Conservation (phyloP, 2,329 filamentous ascomycete species). For the Didymella exigua region DNA sequence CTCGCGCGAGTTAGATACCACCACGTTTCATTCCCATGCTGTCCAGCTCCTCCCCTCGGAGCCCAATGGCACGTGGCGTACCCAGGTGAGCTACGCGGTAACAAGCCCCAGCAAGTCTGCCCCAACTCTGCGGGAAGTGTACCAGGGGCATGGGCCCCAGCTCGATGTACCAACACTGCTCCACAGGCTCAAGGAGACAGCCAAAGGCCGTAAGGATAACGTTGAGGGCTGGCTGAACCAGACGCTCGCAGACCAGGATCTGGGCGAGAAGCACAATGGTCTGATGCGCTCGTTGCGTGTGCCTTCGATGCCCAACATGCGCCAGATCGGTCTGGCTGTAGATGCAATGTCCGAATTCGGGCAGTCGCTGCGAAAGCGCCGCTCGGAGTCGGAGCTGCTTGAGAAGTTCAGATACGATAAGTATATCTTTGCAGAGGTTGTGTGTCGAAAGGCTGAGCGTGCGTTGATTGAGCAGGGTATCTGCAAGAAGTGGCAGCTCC, state of each 20-base stretch:
- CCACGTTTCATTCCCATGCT: conserved; percentile 14
- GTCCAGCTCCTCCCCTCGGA: conserved; percentile 16
- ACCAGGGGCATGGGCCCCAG: background rate
- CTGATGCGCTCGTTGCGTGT: background rate
- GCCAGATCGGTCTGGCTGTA: background rate
- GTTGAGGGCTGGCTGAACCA: background rate
- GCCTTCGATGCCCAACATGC: background rate
- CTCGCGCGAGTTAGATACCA: conserved; percentile 3
- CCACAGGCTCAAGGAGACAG: background rate
- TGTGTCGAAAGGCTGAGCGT: background rate
- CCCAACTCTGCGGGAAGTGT: background rate
- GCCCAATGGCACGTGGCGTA: conserved; percentile 16
- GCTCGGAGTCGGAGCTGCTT: background rate
- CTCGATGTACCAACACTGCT: background rate
- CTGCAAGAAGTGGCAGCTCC: conserved; percentile 3
- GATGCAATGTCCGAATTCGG: background rate
- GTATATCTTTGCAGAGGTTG: background rate
- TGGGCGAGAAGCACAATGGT: background rate
- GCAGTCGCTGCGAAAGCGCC: background rate
- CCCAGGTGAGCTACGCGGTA: background rate
- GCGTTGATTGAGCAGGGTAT: conserved; percentile 2
- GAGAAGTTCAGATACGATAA: background rate
- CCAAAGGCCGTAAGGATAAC: background rate
- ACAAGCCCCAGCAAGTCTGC: background rate
- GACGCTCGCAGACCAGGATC: background rate